These are phyloP conservation scores for Testicularia cyperi DNA, from an alignment of 1,284 basidiomycete genomes.

Conservation along the genomic window DNA sequence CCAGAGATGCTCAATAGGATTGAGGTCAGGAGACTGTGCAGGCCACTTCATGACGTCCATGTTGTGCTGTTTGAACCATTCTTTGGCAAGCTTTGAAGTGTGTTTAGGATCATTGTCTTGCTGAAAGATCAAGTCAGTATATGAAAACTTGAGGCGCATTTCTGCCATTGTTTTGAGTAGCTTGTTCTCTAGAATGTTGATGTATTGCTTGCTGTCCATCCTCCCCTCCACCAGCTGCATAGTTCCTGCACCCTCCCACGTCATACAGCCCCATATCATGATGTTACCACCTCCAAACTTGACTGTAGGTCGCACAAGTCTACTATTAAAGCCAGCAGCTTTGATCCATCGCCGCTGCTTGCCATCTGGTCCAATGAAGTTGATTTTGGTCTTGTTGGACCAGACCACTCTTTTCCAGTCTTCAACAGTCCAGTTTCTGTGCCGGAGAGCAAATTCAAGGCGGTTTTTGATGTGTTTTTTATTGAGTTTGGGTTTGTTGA, in stretches of 20 bases:
- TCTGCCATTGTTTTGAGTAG: slow-evolving; percentile 39
- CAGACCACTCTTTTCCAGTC: slow-evolving; percentile 14
- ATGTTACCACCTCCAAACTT: slow-evolving; percentile 12
- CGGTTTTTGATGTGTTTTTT: slow-evolving; percentile 1
- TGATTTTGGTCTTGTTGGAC: slow-evolving; percentile 14
- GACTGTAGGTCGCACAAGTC: slow-evolving; percentile 1
- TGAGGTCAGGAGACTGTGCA: slow-evolving; percentile 60
- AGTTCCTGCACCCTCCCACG: slow-evolving; percentile 2
- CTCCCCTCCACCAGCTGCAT: slow-evolving; percentile 30
- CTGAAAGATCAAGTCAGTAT: slow-evolving; percentile 56
- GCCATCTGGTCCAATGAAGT: slow-evolving; percentile 3
- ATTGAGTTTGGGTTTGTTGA: background rate
- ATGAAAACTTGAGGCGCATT: slow-evolving; percentile 4
- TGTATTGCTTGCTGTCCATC: slow-evolving; percentile 59
- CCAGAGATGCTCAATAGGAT: slow-evolving; percentile 62
- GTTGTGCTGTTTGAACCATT: slow-evolving; percentile 49
- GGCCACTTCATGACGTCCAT: slow-evolving; percentile 56
- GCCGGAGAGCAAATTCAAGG: slow-evolving; percentile 3
- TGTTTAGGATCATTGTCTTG: slow-evolving; percentile 61
- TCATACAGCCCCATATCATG: slow-evolving; percentile 23
- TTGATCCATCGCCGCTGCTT: slow-evolving; percentile 1
- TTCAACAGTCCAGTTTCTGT: slow-evolving; percentile 11
- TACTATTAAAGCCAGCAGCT: slow-evolving; percentile 1
- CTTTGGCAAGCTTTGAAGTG: slow-evolving; percentile 7
- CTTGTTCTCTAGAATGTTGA: slow-evolving; percentile 56